phyloP scores from a whole-genome alignment of 306 rosid species.

The Leucaena leucocephala region DNA sequence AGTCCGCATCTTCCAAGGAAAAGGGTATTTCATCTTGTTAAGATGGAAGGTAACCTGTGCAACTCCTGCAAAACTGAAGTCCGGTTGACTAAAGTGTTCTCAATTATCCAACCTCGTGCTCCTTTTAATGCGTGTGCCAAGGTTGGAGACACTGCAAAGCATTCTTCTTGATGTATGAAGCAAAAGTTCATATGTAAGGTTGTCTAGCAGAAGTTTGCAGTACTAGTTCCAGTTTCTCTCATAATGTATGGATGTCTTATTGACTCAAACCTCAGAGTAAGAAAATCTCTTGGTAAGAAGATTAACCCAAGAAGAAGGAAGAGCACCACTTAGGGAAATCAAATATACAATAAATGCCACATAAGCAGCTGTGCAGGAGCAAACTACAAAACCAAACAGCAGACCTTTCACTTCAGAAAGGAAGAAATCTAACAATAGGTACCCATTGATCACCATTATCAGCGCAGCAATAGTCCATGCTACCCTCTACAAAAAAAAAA shows the following conservation, averaged over 20 bases:
- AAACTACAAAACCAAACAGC: conserved; percentile 57
- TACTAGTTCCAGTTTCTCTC: conserved; percentile 29
- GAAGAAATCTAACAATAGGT: conserved; percentile 76
- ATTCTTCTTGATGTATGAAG: conserved; percentile 42
- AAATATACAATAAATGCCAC: conserved; percentile 67
- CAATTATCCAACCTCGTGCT: conserved; percentile 39
- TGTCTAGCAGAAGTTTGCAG: conserved; percentile 38
- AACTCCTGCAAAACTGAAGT: conserved; percentile 28
- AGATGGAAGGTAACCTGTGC: conserved; percentile 25
- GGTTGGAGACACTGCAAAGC: conserved; percentile 46
- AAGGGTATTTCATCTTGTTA: conserved; percentile 29
- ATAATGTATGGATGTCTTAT: conserved; percentile 27
- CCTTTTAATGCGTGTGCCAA: conserved; percentile 31
- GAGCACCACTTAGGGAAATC: conserved; percentile 54
- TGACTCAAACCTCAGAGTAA: conserved; percentile 41
- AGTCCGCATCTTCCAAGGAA: conserved; percentile 38
- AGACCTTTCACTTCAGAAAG: conserved; percentile 61
- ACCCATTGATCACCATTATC: conserved; percentile 80
- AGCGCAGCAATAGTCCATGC: conserved; percentile 85
- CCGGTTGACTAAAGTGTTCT: conserved; percentile 31
- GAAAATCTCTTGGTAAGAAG: conserved; percentile 55
- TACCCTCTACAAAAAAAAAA: conserved; percentile 54
- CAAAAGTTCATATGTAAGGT: conserved; percentile 36
- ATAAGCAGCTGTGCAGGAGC: conserved; percentile 62
- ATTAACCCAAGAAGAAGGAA: conserved; percentile 59